Evolutionary conservation across 257 asterid genomes (phyloP).

Genomic region (Jacaranda mimosifolia): DNA sequence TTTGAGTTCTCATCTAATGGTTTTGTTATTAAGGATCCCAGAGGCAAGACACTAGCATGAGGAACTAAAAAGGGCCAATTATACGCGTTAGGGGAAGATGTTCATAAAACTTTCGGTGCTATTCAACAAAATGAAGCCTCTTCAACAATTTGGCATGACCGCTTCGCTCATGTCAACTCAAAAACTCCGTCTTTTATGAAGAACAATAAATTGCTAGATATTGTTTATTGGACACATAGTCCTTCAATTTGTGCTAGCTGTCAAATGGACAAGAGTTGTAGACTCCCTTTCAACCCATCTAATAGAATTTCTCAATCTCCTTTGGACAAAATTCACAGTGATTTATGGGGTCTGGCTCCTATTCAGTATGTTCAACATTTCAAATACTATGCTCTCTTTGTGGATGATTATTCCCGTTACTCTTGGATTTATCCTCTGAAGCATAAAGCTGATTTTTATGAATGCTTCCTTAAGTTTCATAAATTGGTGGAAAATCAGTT

Average conservation of each 20-base stretch:
- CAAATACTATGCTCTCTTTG: neutral
- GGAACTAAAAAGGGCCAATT: neutral
- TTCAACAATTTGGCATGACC: constrained; percentile 6
- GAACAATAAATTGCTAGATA: neutral
- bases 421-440: neutral
- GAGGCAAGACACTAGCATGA: neutral
- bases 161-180: neutral
- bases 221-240: neutral
- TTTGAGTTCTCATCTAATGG: neutral
- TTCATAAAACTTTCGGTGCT: neutral
- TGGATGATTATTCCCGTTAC: neutral
- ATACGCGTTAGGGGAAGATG: neutral
- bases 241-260: no score
- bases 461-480: neutral
- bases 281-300: neutral
- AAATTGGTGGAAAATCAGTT: constrained; percentile 1
- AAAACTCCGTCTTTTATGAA: neutral
- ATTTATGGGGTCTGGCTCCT: constrained; percentile 28
- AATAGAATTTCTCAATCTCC: neutral
- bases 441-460: neutral
- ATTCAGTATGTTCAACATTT: neutral
- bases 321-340: neutral
- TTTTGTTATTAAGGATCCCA: constrained; percentile 13
- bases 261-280: constrained; percentile 24
- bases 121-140: neutral